phyloP scores from a whole-genome alignment of 192 early-diverging fungal genomes.

The Coemansia sp. region DNA sequence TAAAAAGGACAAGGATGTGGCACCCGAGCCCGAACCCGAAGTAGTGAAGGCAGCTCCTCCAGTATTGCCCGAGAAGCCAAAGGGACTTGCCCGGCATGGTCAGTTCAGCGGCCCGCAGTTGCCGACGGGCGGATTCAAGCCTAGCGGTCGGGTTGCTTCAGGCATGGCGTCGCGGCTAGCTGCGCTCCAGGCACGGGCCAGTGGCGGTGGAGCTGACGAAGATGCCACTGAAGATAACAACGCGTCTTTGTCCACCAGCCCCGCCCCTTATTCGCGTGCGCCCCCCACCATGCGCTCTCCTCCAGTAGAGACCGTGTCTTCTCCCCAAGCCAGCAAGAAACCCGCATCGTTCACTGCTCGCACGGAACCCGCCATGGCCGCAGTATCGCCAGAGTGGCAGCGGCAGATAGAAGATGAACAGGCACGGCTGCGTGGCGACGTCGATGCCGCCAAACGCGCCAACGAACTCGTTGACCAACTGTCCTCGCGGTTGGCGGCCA shows the following conservation, averaged over 20 bases:
- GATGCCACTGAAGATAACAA: conserved; percentile 6
- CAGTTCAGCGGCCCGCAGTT: conserved; percentile 37
- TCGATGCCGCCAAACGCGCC: conserved; percentile 20
- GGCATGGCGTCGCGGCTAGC: conserved; percentile 55
- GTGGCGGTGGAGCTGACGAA: conserved; percentile 24
- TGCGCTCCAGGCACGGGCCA: conserved; percentile 46
- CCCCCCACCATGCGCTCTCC: background rate
- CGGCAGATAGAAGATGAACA: conserved; percentile 49
- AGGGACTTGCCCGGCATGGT: conserved; percentile 28
- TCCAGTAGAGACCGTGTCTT: background rate
- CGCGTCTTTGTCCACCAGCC: background rate
- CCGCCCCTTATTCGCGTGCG: conserved; percentile 1
- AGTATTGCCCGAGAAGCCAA: conserved; percentile 42
- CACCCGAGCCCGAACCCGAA: conserved; percentile 22
- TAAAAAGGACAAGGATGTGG: conserved; percentile 40
- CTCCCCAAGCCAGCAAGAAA: conserved; percentile 18
- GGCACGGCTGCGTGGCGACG: conserved; percentile 29
- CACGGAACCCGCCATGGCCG: background rate
- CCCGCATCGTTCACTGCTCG: conserved; percentile 17
- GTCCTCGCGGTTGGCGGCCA: conserved; percentile 20
- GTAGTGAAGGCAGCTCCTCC: conserved; percentile 19
- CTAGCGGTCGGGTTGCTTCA: conserved; percentile 44
- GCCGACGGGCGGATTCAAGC: conserved; percentile 50
- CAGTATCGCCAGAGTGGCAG: conserved; percentile 43
- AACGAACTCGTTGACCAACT: conserved; percentile 31